phyloP scores from a whole-genome alignment of 2,329 filamentous ascomycete genomes.

The Diatrype stigma region DNA sequence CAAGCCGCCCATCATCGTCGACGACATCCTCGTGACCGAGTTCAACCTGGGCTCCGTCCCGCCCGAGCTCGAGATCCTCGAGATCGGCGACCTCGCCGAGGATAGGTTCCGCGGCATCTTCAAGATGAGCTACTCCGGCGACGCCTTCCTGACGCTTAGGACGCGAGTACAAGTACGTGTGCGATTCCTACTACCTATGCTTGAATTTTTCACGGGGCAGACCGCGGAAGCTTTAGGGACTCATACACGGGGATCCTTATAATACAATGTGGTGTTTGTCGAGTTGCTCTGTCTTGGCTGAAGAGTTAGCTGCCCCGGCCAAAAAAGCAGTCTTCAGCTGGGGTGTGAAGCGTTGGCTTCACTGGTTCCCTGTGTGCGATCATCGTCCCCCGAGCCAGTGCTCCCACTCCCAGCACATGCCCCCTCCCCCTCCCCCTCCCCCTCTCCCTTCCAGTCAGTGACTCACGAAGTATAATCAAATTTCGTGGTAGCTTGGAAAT shows the following conservation, averaged over 20 bases:
- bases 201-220: neutral
- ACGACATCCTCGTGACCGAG: slow-evolving; percentile 97
- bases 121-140: slow-evolving; percentile 97
- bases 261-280: no score
- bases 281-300: neutral
- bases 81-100: slow-evolving; percentile 95
- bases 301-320: neutral
- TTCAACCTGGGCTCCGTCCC: slow-evolving; percentile 93
- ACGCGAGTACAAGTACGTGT: slow-evolving; percentile 82
- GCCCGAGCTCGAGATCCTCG: slow-evolving; percentile 91
- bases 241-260: no score
- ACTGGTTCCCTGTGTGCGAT: neutral
- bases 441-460: slow-evolving; percentile 3
- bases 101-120: slow-evolving; percentile 97
- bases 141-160: slow-evolving; percentile 91
- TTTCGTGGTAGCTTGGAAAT: slow-evolving; percentile 6
- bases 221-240: no score
- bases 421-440: slow-evolving; percentile 1
- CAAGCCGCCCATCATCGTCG: slow-evolving; percentile 97
- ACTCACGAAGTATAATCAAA: no score
- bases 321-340: neutral
- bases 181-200: slow-evolving; percentile 10
- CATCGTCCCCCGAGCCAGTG: slow-evolving; percentile 17
- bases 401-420: slow-evolving; percentile 4
- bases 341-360: neutral